phyloP scores from a whole-genome alignment of 169 alveolate species.

The Plasmodium gonderi region DNA sequence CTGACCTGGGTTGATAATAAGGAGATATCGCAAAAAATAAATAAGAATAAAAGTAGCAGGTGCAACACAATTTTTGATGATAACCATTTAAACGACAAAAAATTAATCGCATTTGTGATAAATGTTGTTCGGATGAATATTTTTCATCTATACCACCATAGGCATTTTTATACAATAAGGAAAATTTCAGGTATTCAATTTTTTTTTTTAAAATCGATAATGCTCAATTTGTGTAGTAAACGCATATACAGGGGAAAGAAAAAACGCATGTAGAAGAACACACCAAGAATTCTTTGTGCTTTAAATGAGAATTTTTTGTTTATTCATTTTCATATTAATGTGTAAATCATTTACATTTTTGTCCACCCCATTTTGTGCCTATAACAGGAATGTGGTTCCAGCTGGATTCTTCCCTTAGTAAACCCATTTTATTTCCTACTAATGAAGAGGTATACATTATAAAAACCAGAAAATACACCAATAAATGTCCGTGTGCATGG shows the following conservation, averaged over 20 bases:
- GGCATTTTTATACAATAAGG: slow-evolving; percentile 72
- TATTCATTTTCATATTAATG: not conserved
- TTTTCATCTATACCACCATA: slow-evolving; percentile 50
- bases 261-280: not conserved
- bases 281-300: not conserved
- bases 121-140: slow-evolving; percentile 56
- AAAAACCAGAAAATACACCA: not conserved
- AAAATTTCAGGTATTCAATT: slow-evolving; percentile 64
- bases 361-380: not conserved
- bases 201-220: not conserved
- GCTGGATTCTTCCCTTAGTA: slow-evolving; percentile 54
- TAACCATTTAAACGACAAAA: slow-evolving; percentile 22
- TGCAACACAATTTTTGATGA: slow-evolving; percentile 28
- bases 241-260: not conserved
- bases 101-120: slow-evolving; percentile 60
- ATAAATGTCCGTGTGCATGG: not conserved
- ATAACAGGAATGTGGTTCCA: slow-evolving; percentile 52
- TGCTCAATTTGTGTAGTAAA: not conserved
- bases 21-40: slow-evolving; percentile 51
- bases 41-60: not conserved
- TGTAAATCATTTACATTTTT: not conserved
- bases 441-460: slow-evolving; percentile 25
- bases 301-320: not conserved
- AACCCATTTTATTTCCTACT: slow-evolving; percentile 46
- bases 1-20: slow-evolving; percentile 66